Evolutionary conservation across 2,329 filamentous ascomycete genomes (phyloP).

Genomic region (Cercospora citrullina): DNA sequence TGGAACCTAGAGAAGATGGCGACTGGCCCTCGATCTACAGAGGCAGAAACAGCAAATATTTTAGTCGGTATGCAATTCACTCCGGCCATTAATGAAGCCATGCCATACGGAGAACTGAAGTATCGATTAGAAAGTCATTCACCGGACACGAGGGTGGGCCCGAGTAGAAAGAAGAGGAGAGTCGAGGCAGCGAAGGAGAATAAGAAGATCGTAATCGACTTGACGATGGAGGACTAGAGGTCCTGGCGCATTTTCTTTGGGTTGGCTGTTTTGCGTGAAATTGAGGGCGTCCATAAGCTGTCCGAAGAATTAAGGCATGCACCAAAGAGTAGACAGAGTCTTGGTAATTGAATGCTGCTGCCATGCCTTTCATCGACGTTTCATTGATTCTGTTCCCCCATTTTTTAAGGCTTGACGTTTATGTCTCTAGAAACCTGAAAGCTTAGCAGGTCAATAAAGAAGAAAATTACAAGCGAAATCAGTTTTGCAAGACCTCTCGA

Average conservation of each 20-base stretch:
- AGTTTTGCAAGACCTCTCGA: neutral
- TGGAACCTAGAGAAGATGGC: neutral
- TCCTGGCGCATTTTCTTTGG: too few relatives aligned
- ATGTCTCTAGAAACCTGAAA: neutral
- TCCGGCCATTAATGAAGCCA: neutral
- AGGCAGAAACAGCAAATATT: neutral
- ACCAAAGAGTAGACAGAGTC: neutral
- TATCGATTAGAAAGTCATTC: neutral
- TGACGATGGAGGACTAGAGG: neutral
- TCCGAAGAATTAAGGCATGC: neutral
- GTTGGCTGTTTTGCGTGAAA: neutral
- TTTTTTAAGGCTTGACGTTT: neutral
- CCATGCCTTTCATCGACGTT: neutral
- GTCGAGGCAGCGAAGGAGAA: neutral
- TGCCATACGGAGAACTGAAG: neutral
- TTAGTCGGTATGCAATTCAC: neutral
- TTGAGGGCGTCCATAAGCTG: neutral
- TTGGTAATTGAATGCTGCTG: neutral
- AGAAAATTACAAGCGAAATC: neutral
- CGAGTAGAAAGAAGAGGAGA: neutral
- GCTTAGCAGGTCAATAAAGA: neutral
- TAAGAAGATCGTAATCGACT: neutral
- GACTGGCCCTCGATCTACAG: neutral
- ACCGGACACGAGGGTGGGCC: neutral
- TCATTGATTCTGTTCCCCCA: neutral